Evolutionary conservation across 257 asterid species (phyloP), one percentile per base, ranked within the genome.

Genomic region (Solanum sejunctum): DNA sequence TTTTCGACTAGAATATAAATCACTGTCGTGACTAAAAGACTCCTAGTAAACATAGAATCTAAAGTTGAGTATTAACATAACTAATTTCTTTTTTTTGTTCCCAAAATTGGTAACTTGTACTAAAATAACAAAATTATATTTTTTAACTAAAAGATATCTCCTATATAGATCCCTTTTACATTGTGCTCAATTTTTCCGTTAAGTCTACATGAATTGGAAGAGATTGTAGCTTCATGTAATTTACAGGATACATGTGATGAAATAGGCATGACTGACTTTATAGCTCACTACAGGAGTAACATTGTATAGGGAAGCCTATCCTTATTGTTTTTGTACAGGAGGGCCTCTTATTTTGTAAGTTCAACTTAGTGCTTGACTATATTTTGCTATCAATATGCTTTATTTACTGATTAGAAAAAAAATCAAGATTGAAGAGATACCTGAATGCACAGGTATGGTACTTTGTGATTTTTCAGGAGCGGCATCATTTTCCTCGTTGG

Each of bases 401-500:
- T 67, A 67, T 36, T 67, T 67, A 16, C 77, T 67, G 15, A 10
- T 1, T 17, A 3, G 12, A 66, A 66, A 5, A 26, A 67, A 16
- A 8, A 16, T 7, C 77, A 69, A 69, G 26, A 69, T 69, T 28
- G 85, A 83, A 85, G 61, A 81, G 45, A 41, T 88, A 92, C 98
- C 96, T 77, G 89, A 89, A 70, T 71, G 91, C 84, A 88, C 67
- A 87, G 87, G 85, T 75, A 84, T 75, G 80, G 45, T 85, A 83
- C 89, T 84, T 69, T 92, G 91, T 71, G 93, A 88, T 78, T 85
- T 90, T 83, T 90, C 93, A 69, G 88, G 83, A 63, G 88, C 84
- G 80, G 88, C 92, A 70, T 87, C 95, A 85, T 90, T 97, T 66
- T 91, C 95, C 77, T 92, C 92, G 75, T 92, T 92, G 57, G 86